Base-by-base conservation (phyloP, 2,329 filamentous ascomycete genomes). In the Cadophora sp. region DNA sequence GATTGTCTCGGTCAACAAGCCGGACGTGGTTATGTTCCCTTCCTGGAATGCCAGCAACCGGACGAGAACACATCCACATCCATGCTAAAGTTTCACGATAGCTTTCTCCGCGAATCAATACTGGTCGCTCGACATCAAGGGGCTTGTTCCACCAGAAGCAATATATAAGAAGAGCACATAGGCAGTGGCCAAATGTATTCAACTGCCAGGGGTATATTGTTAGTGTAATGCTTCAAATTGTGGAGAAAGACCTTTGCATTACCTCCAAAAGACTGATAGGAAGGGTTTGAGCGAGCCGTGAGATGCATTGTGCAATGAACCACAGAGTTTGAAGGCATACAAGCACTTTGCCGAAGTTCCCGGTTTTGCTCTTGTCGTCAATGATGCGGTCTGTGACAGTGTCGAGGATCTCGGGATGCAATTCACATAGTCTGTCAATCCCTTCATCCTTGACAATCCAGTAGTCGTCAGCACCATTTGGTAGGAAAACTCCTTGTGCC, bases 61-160 rank as follows among this genome's bases (percentile, higher is more conserved):
- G 50, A 11, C 13, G 20, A 16, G 36, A 60, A 16, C 14, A 30
- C 61, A 63, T 63, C 8, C 61, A 63, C 33, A 63, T 45, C 47
- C 36, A 63, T n/a, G 33, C 41, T 18, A 60, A 39, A 8, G 22
- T 60, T 43, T 45, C 41, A 13, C n/a, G 41, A 56, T 43, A 63
- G 14, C 20, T 41, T 9, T 56, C 50, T 24, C 36, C 36, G 22
- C 24, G 36, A n/a, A 56, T 63, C 27, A 18, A 30, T 8, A 33
- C 56, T 22, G 62, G 62, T 14, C 24, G 18, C 33, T 41, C 51
- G 16, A 64, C 36, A 16, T 50, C 62, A 22, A 64, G 41, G 4
- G 62, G 62, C 43, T 64, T 64, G 22, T 50, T 22, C 62, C 62
- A 64, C 62, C 62, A 64, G 30, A 47, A 30, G n/a, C 18, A 16